Base-by-base conservation (phyloP, 2,329 filamentous ascomycete genomes). In the Aspergillus melleus region DNA sequence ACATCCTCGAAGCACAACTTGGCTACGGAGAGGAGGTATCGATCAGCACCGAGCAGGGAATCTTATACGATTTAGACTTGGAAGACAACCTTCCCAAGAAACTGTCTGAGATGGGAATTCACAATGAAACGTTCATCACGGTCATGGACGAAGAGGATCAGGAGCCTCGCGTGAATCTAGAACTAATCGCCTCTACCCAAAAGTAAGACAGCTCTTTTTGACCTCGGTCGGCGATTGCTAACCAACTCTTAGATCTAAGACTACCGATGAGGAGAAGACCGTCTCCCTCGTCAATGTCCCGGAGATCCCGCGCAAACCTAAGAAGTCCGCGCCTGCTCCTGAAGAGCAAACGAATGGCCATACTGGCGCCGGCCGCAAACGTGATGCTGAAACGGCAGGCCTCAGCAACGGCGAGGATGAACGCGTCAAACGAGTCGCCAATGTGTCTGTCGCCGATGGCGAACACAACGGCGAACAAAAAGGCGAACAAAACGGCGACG, bases 1-100 rank as follows among this genome's bases (percentile, higher is more conserved):
- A 85, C 49, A 84, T 96, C 47, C 78, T 97, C 50, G 87, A 86
- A 64, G 66, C 79, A 4, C 82, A 91, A 64, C 79, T 97, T 2
- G 88, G 88, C 3, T 97, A 95, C 70, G 86, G 88, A 5, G 88
- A 92, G 59, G 92, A 96, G 55, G 86, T 98, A 64, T 89, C 88
- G 3, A 80, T 98, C 59, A 90, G 85, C 70, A 92, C 86, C 59
- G 88, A 92, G 6, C 81, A 84, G 10, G 89, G 89, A 54, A 82
- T 93, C n/a, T 82, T 98, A 47, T 98, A 96, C 69, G 95, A 98
- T 69, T 86, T 88, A 0, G 95, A 98, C 58, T 86, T 96, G 69
- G 91, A 91, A 4, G 91, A 96, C 59, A 96, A 97, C 68, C 79
- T 98, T 1, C 76, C 81, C 1, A 96, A 92, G 79, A 92, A 90